Evolutionary conservation across 2,329 filamentous ascomycete species (phyloP).

Genomic region (Colletotrichum sp.): DNA sequence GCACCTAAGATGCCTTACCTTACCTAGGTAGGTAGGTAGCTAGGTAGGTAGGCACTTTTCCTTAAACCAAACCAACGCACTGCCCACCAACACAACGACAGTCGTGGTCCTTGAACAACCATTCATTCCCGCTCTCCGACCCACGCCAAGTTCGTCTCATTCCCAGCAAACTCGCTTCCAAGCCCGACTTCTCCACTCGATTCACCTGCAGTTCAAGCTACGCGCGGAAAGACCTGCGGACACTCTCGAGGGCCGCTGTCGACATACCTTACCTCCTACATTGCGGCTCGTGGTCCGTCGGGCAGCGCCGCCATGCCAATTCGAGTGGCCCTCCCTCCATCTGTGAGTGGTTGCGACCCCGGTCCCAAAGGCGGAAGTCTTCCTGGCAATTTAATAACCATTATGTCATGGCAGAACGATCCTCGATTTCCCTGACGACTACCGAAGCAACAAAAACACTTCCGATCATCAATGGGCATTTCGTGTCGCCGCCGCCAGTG

Average conservation of each 20-base stretch:
- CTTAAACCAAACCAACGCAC: background rate
- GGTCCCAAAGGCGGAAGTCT: background rate
- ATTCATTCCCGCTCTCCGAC: background rate
- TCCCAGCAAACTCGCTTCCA: background rate
- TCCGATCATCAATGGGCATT: background rate
- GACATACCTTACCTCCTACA: background rate
- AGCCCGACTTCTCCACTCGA: background rate
- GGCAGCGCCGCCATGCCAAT: background rate
- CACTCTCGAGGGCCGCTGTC: background rate
- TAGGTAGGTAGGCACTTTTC: background rate
- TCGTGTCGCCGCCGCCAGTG: background rate
- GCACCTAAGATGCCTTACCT: background rate
- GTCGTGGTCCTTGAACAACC: background rate
- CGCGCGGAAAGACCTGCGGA: accelerated
- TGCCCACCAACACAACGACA: background rate
- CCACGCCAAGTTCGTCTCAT: background rate
- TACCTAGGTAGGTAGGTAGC: background rate
- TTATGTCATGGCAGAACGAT: background rate
- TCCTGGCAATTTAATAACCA: background rate
- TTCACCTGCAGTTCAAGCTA: background rate
- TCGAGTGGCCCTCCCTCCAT: background rate
- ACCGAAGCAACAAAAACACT: background rate
- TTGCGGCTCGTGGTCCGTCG: background rate
- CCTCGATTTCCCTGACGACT: background rate
- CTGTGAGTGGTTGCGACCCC: background rate